Evolutionary conservation across 2,329 filamentous ascomycete genomes (phyloP).

Genomic region (Nigrograna mackinnonii): DNA sequence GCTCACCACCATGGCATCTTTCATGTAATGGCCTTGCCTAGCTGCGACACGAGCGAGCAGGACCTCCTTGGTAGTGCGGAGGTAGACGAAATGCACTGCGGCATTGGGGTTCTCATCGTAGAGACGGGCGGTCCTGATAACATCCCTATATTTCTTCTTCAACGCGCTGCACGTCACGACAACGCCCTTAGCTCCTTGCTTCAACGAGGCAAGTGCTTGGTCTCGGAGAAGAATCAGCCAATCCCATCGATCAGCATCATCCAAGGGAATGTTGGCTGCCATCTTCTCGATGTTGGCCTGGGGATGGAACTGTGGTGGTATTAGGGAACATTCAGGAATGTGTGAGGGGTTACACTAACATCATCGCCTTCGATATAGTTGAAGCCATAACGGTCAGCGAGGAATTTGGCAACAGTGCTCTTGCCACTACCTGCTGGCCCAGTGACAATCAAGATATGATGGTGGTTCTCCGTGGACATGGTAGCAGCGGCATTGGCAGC

Average conservation of each 20-base stretch:
- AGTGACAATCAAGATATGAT: conserved; percentile 57
- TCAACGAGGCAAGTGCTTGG: conserved; percentile 43
- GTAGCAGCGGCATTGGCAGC: conserved; percentile 19
- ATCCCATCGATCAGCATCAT: conserved; percentile 94
- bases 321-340: conserved; percentile 9
- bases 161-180: conserved; percentile 95
- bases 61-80: conserved; percentile 75
- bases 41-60: conserved; percentile 75
- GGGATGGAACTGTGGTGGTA: conserved; percentile 49
- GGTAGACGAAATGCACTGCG: conserved; percentile 85
- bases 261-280: conserved; percentile 79
- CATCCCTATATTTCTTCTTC: conserved; percentile 94
- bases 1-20: conserved; percentile 90
- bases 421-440: conserved; percentile 60
- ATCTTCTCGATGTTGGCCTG: conserved; percentile 74
- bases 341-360: conserved; percentile 31
- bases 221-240: conserved; percentile 70
- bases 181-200: conserved; percentile 59
- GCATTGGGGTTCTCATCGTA: conserved; percentile 50
- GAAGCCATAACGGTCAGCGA: conserved; percentile 47
- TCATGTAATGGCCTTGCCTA: conserved; percentile 91
- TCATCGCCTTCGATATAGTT: conserved; percentile 57
- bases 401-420: conserved; percentile 53
- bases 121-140: conserved; percentile 54
- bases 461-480: conserved; percentile 31